Conservation (phyloP, 129 eudicot genomes). For the Artemisia tridentata region DNA sequence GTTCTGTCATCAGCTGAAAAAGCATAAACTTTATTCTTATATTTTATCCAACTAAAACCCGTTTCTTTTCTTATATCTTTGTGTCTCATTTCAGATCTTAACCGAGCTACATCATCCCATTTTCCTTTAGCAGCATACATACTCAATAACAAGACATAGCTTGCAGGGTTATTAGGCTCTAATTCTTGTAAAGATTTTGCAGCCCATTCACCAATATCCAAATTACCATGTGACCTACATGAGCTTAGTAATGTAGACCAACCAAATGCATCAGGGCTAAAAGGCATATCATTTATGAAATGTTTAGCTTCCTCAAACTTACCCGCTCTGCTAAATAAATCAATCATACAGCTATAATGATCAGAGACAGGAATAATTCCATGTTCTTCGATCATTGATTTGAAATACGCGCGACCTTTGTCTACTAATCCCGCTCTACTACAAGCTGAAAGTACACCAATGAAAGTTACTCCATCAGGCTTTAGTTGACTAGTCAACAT, state of each 20-base stretch:
- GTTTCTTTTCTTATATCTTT: conserved; percentile 80
- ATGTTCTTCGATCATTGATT: conserved; percentile 58
- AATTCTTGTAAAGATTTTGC: conserved; percentile 69
- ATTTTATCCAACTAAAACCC: conserved; percentile 93
- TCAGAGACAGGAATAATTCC: conserved; percentile 62
- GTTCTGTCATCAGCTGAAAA: conserved; percentile 97
- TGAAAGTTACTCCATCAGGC: conserved; percentile 67
- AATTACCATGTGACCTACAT: conserved; percentile 59
- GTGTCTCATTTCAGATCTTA: conserved; percentile 69
- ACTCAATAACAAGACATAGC: conserved; percentile 70
- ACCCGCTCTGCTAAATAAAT: conserved; percentile 82
- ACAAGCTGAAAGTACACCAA: conserved; percentile 78
- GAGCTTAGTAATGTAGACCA: conserved; percentile 88
- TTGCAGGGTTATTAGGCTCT: conserved; percentile 85
- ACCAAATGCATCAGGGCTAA: conserved; percentile 64
- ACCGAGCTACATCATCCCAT: conserved; percentile 78
- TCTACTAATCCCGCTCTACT: conserved; percentile 79
- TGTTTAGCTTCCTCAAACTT: conserved; percentile 58
- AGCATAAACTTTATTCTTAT: conserved; percentile 68
- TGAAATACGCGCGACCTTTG: conserved; percentile 58
- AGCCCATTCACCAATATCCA: conserved; percentile 87
- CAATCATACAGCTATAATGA: conserved; percentile 94
- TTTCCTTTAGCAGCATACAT: conserved; percentile 75
- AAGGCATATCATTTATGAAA: conserved; percentile 76
- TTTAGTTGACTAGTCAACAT: conserved; percentile 64